Evolutionary conservation across 1,284 basidiomycete genomes (phyloP), one percentile per base, ranked within the genome.

Genomic region (Rhizoctonia solani): DNA sequence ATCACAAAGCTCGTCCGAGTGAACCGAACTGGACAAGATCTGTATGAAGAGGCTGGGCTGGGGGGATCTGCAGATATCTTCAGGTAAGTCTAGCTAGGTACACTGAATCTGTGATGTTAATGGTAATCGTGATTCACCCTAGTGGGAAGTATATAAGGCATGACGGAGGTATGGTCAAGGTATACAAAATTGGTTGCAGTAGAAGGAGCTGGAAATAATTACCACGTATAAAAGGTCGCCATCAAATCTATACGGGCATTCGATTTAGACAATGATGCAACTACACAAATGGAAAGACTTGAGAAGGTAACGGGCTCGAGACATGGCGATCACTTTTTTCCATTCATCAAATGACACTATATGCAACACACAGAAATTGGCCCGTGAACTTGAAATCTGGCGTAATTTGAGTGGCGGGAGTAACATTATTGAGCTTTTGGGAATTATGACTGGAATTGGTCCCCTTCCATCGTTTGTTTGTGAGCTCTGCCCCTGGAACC

Each of bases 1-100:
- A 66, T 66, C 21, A 66, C 63, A 3, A 44, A 25, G 2, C 21
- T 11, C 13, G 63, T 66, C 1, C 27, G 19, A n/a, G 3, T 66
- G 2, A 44, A 47, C 23, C 52, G 53, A 13, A 42, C 23, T 4
- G 30, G 39, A 16, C 16, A 44, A 5, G 46, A 54, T 27, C 39
- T 30, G 42, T 66, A 47, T 23, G 52, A 66, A 16, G 30, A 16
- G 3, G 63, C 63, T 19, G 52, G 63, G 9, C 27, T 66, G 27
- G 63, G 61, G 27, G 61, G 61, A 16, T 54, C 61, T 19, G 61
- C 61, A 32, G 61, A 65, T 34, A 54, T 65, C 8, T 65, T 54
- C 21, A n/a, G 61, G 61, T 65, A 6, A 44, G 41, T 16, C 4
- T 5, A 16, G 5, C 19, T 16, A 16, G 41, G 14, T n/a, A 4